phyloP scores from a whole-genome alignment of 768 basidiomycete species.

The Boletus fagicola region DNA sequence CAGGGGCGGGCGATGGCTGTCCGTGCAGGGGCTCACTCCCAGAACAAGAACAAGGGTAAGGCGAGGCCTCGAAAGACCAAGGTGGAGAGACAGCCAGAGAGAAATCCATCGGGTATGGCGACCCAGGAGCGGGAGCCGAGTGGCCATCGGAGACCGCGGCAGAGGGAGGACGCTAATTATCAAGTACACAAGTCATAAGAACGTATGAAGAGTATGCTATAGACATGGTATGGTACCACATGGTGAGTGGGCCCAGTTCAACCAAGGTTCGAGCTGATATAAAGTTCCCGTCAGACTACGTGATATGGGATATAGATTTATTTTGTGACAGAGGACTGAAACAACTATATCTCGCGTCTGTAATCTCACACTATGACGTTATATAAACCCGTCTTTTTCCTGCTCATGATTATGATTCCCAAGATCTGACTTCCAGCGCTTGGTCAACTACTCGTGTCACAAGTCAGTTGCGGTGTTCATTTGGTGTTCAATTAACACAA shows the following conservation, averaged over 20 bases:
- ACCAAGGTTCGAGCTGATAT: neutral
- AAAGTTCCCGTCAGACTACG: neutral
- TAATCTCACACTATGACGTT: neutral
- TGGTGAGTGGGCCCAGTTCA: neutral
- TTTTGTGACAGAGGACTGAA: neutral
- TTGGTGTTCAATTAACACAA: neutral
- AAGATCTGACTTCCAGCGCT: too few species aligned
- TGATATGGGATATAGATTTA: neutral
- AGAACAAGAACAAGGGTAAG: conserved; percentile 8
- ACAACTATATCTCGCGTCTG: neutral
- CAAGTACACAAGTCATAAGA: neutral
- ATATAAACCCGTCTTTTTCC: neutral
- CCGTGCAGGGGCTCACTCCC: neutral
- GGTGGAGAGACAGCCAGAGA: neutral
- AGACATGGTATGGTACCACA: neutral
- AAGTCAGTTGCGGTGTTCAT: neutral
- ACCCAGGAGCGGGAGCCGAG: conserved; percentile 3
- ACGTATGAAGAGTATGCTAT: conserved; percentile 1
- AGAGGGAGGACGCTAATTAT: neutral
- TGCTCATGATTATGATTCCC: neutral
- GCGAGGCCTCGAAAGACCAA: conserved; percentile 9
- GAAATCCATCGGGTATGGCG: neutral
- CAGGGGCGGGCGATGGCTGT: neutral
- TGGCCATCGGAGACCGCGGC: neutral
- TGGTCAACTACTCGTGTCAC: neutral